Conservation (phyloP, 495 filamentous ascomycete genomes). For the Niebla homalea region DNA sequence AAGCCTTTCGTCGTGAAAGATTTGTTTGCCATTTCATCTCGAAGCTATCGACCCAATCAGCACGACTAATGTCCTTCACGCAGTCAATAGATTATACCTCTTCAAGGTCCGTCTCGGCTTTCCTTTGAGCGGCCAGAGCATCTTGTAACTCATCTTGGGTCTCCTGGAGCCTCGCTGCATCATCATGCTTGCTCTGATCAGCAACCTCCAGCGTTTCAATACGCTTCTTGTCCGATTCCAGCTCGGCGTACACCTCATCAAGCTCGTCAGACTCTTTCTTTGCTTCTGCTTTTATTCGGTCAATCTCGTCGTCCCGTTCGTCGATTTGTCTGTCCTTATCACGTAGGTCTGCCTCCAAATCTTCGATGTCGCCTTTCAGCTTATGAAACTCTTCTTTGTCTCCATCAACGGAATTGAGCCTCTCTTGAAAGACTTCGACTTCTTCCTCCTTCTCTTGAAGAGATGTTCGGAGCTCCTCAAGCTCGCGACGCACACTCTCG, state of each 20-base stretch:
- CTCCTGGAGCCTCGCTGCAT: constrained; percentile 39
- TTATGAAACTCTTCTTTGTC: constrained; percentile 43
- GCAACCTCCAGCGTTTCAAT: constrained; percentile 50
- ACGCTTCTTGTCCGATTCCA: constrained; percentile 42
- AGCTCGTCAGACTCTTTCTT: constrained; percentile 39
- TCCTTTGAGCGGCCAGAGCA: constrained; percentile 46
- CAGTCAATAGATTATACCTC: constrained; percentile 9
- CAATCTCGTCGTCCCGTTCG: constrained; percentile 52
- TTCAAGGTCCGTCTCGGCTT: constrained; percentile 34
- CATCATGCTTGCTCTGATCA: constrained; percentile 26
- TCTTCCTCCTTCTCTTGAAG: constrained; percentile 42
- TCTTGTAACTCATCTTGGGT: constrained; percentile 46
- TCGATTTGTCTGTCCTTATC: constrained; percentile 53
- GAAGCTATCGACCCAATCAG: constrained; percentile 33
- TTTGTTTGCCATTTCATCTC: constrained; percentile 67
- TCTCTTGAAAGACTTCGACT: constrained; percentile 32
- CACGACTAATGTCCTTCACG: neutral
- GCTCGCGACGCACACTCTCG: constrained; percentile 46
- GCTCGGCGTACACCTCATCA: constrained; percentile 35
- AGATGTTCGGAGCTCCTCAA: constrained; percentile 46
- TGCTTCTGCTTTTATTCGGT: constrained; percentile 42
- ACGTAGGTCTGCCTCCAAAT: constrained; percentile 50
- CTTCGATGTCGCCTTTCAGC: constrained; percentile 53
- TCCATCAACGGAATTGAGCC: constrained; percentile 32
- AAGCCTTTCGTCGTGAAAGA: constrained; percentile 65